A percentile compares a stretch with the other conserved stretches of the same genome.
Evolutionary conservation across 2,329 filamentous ascomycete species (phyloP).

Genomic region (Xylariaceae sp.): DNA sequence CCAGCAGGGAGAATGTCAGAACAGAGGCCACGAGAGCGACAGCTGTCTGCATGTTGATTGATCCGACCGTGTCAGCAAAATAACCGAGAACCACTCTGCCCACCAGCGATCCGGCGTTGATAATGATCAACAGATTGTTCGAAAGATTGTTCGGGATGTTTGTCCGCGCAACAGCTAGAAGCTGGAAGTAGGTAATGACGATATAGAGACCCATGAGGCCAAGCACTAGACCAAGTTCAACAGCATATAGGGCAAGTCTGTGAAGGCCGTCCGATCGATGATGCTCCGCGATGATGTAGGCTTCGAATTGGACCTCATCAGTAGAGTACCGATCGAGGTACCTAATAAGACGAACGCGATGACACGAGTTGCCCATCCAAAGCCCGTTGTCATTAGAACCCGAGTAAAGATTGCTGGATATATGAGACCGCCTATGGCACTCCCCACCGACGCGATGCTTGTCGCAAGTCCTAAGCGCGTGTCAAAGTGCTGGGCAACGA

Average conservation of each 20-base stretch:
- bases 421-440: conserved; percentile 18
- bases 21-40: conserved; percentile 10
- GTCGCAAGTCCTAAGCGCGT: conserved; percentile 16
- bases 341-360: conserved; percentile 15
- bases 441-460: conserved; percentile 17
- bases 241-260: conserved; percentile 11
- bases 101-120: conserved; percentile 19
- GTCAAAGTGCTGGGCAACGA: conserved; percentile 20
- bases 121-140: conserved; percentile 16
- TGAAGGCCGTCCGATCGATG: conserved; percentile 12
- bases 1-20: conserved; percentile 13
- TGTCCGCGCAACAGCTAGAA: conserved; percentile 6
- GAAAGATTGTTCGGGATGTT: conserved; percentile 4
- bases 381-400: conserved; percentile 10
- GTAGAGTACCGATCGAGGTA: conserved; percentile 8
- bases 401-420: conserved; percentile 17
- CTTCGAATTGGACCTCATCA: conserved; percentile 13
- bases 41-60: conserved; percentile 14
- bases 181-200: conserved; percentile 11
- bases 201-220: conserved; percentile 18
- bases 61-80: conserved; percentile 15
- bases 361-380: conserved; percentile 20
- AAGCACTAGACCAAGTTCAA: conserved; percentile 13
- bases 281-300: conserved; percentile 4
- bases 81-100: conserved; percentile 13